phyloP scores from a whole-genome alignment of 2,329 filamentous ascomycete species.

The Beauveria caledonica region DNA sequence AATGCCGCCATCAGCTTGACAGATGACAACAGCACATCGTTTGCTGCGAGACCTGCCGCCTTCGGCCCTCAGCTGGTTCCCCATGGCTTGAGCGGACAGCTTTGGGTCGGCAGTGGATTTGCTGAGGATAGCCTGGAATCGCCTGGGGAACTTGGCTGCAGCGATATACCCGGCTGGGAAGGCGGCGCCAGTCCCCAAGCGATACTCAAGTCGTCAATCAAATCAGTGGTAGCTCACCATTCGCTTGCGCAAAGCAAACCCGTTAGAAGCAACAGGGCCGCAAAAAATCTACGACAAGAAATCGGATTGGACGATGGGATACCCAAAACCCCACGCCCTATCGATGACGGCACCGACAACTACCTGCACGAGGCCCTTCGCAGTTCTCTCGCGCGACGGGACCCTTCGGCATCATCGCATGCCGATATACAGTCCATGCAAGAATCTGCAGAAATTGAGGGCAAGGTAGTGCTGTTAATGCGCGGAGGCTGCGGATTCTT shows the following conservation, averaged over 20 bases:
- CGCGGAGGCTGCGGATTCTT: constrained; percentile 92
- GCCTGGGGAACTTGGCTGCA: constrained; percentile 87
- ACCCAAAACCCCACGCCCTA: constrained; percentile 10
- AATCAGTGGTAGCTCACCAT: not conserved
- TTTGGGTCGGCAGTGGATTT: constrained; percentile 93
- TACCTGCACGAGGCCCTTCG: constrained; percentile 56
- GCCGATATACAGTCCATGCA: constrained; percentile 89
- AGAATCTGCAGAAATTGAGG: constrained; percentile 84
- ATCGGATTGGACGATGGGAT: not conserved
- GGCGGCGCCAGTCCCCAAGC: constrained; percentile 35
- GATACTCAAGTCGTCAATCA: constrained; percentile 12
- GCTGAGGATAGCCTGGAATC: constrained; percentile 64
- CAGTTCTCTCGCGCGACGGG: constrained; percentile 24
- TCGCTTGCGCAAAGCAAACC: not conserved
- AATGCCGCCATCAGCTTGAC: constrained; percentile 94
- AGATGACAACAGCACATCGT: constrained; percentile 97
- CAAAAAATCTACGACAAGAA: not conserved
- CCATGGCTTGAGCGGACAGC: constrained; percentile 73
- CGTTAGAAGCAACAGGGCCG: not conserved
- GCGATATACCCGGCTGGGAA: constrained; percentile 85
- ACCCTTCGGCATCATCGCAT: constrained; percentile 44
- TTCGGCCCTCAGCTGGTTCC: constrained; percentile 75
- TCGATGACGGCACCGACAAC: constrained; percentile 76
- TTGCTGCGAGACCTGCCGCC: constrained; percentile 83
- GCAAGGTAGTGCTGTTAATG: constrained; percentile 86